phyloP scores from a whole-genome alignment of 1,284 basidiomycete genomes.

The Ustilago esculenta region DNA sequence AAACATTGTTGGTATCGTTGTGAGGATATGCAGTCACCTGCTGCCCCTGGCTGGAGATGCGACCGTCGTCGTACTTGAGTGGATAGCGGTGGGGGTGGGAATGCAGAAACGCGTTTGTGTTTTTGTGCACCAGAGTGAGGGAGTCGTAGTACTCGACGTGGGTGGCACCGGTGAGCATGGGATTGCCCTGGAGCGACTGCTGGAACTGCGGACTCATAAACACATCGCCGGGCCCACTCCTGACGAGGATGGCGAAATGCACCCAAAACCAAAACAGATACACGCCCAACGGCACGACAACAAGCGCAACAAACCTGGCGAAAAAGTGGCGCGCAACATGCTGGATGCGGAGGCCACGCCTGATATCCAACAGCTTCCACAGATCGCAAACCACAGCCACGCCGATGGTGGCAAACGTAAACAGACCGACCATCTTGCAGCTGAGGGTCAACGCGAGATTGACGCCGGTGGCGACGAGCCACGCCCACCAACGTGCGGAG shows the following conservation, averaged over 20 bases:
- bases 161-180: slow-evolving; percentile 86
- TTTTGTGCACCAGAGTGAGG: slow-evolving; percentile 87
- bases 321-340: slow-evolving; percentile 88
- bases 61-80: slow-evolving; percentile 92
- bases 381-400: slow-evolving; percentile 90
- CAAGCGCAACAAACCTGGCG: slow-evolving; percentile 86
- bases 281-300: slow-evolving; percentile 84
- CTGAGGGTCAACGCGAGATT: slow-evolving; percentile 95
- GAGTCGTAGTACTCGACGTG: slow-evolving; percentile 94
- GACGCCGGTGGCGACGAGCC: slow-evolving; percentile 88
- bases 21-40: slow-evolving; percentile 98
- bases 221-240: slow-evolving; percentile 89
- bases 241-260: slow-evolving; percentile 89
- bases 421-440: slow-evolving; percentile 96
- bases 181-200: slow-evolving; percentile 91
- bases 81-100: slow-evolving; percentile 92
- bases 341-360: slow-evolving; percentile 76
- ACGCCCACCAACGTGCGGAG: slow-evolving; percentile 81
- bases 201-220: slow-evolving; percentile 99
- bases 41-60: slow-evolving; percentile 94
- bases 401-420: slow-evolving; percentile 90
- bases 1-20: slow-evolving; percentile 91
- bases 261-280: slow-evolving; percentile 97
- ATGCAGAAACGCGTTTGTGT: slow-evolving; percentile 90
- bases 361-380: slow-evolving; percentile 91